A percentile compares a stretch with the other conserved stretches of the same genome.
Conservation (phyloP, 306 rosid genomes). For the Sesbania bispinosa region DNA sequence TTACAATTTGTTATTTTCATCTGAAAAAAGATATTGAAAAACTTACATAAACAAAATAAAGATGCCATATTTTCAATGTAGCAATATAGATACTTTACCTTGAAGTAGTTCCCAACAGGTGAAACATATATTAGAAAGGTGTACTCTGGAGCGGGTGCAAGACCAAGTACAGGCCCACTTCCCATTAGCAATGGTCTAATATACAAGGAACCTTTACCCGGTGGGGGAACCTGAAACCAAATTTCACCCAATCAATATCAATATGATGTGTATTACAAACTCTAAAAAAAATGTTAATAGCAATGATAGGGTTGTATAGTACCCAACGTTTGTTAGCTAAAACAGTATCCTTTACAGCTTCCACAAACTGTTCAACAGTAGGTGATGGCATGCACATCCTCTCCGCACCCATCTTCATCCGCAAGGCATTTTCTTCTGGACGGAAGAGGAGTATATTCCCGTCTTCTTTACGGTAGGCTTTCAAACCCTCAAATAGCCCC, state of each 20-base stretch:
- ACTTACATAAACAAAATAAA: neutral
- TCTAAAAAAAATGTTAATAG: neutral
- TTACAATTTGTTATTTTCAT: neutral
- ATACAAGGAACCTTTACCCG: conserved; percentile 88
- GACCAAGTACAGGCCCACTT: conserved; percentile 95
- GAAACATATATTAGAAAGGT: conserved; percentile 91
- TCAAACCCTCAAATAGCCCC: conserved; percentile 97
- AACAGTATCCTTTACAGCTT: conserved; percentile 85
- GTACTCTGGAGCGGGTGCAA: conserved; percentile 97
- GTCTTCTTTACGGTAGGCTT: conserved; percentile 79
- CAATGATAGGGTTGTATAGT: neutral
- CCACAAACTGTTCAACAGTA: conserved; percentile 76
- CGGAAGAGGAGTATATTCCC: conserved; percentile 83
- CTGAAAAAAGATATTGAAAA: conserved; percentile 1
- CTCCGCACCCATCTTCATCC: conserved; percentile 87
- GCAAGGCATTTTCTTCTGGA: conserved; percentile 81
- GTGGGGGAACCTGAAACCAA: conserved; percentile 80
- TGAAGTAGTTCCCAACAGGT: conserved; percentile 96
- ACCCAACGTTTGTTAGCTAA: conserved; percentile 96
- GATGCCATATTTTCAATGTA: neutral
- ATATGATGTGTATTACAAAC: neutral
- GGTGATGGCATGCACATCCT: conserved; percentile 99
- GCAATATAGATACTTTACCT: conserved; percentile 47
- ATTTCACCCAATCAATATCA: conserved; percentile 3
- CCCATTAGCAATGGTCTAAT: conserved; percentile 97